phyloP scores from a whole-genome alignment of 495 filamentous ascomycete species.

The Halenospora varia region DNA sequence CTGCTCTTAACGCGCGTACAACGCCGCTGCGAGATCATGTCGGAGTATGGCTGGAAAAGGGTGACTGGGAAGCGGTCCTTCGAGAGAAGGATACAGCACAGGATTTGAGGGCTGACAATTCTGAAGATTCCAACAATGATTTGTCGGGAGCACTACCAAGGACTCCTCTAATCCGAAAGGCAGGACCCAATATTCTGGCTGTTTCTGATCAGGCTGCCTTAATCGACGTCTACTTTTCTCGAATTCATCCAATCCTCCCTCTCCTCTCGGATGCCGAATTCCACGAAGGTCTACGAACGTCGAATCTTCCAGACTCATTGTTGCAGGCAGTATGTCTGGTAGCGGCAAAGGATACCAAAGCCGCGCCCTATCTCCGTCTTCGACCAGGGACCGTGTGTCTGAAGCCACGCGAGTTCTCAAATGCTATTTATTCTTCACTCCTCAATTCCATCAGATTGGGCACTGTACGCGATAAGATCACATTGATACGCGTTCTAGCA shows the following conservation, averaged over 20 bases:
- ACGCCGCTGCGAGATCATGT: background rate
- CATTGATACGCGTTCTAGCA: conserved; percentile 20
- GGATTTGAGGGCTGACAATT: background rate
- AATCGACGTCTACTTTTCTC: conserved; percentile 35
- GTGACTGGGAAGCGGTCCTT: background rate
- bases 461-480: conserved; percentile 15
- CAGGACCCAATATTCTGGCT: background rate
- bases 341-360: conserved; percentile 40
- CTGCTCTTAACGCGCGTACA: background rate
- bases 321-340: conserved; percentile 41
- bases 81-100: background rate
- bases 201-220: conserved; percentile 13
- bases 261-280: conserved; percentile 29
- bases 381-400: conserved; percentile 25
- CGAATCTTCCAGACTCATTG: conserved; percentile 18
- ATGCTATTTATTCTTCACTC: conserved; percentile 21
- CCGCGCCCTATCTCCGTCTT: conserved; percentile 26
- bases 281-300: background rate
- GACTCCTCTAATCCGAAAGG: background rate
- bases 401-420: conserved; percentile 20
- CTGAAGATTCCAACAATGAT: background rate
- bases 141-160: background rate
- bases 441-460: conserved; percentile 15
- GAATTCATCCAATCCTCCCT: conserved; percentile 42
- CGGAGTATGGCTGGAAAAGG: background rate